Evolutionary conservation across 1,139 yeast species (phyloP).

Genomic region (Geotrichum aggregatum): DNA sequence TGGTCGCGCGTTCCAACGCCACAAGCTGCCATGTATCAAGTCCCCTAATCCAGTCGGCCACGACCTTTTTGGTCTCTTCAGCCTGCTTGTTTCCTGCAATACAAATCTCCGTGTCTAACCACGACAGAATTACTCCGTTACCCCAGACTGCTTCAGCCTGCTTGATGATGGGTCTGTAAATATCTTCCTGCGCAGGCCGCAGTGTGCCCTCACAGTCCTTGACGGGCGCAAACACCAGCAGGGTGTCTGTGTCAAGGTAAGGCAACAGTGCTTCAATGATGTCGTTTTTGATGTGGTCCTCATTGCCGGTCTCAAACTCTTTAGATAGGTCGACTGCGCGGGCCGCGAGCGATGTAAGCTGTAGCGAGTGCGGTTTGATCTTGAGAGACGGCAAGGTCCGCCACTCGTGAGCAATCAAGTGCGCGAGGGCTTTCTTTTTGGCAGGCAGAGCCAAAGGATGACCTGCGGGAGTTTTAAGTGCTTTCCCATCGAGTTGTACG

Average conservation of each 20-base stretch:
- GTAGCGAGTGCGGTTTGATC: conserved; percentile 75
- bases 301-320: conserved; percentile 31
- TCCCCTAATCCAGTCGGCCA: conserved; percentile 57
- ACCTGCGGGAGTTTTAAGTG: conserved; percentile 83
- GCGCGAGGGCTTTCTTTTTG: conserved; percentile 57
- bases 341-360: conserved; percentile 80
- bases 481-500: conserved; percentile 66
- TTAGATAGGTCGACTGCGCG: conserved; percentile 67
- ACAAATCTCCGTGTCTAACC: conserved; percentile 80
- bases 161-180: conserved; percentile 67
- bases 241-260: conserved; percentile 89
- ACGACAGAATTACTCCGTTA: conserved; percentile 47
- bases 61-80: conserved; percentile 57
- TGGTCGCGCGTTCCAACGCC: conserved; percentile 81
- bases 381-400: conserved; percentile 62
- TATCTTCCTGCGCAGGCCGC: conserved; percentile 68
- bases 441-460: conserved; percentile 61
- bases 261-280: conserved; percentile 49
- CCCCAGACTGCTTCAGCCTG: conserved; percentile 62
- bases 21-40: conserved; percentile 74
- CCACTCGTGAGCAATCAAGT: conserved; percentile 86
- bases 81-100: conserved; percentile 74
- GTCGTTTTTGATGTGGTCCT: conserved; percentile 19
- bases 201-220: conserved; percentile 80
- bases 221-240: conserved; percentile 77